phyloP scores from a whole-genome alignment of 2,329 filamentous ascomycete species.

The Fusarium pseudonygamai region DNA sequence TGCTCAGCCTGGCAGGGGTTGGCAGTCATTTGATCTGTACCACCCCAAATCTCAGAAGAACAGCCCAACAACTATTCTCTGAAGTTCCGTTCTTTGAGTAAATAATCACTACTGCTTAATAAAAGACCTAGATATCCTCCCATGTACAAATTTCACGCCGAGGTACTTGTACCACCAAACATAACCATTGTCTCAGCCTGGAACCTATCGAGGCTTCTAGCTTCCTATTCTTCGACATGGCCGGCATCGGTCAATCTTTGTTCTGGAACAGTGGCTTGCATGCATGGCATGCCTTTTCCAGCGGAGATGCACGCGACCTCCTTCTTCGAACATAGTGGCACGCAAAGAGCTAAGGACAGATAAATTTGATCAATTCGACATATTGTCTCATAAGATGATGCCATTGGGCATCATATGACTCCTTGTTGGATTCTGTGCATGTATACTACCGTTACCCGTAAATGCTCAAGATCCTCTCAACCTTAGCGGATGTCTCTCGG shows the following conservation, averaged over 20 bases:
- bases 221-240: background rate
- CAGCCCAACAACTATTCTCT: background rate
- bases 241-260: background rate
- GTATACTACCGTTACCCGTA: background rate
- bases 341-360: background rate
- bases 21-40: constrained; percentile 30
- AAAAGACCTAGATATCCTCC: background rate
- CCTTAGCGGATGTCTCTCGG: background rate
- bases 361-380: background rate
- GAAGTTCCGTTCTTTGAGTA: background rate
- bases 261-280: constrained; percentile 15
- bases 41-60: background rate
- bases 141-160: background rate
- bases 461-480: background rate
- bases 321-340: background rate
- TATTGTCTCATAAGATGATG: constrained; percentile 16
- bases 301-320: constrained; percentile 27
- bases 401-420: constrained; percentile 10
- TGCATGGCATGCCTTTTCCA: background rate
- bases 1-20: constrained; percentile 21
- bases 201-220: background rate
- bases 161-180: background rate
- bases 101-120: background rate
- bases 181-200: background rate
- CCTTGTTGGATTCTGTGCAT: background rate